These are phyloP conservation scores for Cutaneotrichosporon spelunceum DNA, from an alignment of 1,284 basidiomycete species.

Conservation along the genomic window DNA sequence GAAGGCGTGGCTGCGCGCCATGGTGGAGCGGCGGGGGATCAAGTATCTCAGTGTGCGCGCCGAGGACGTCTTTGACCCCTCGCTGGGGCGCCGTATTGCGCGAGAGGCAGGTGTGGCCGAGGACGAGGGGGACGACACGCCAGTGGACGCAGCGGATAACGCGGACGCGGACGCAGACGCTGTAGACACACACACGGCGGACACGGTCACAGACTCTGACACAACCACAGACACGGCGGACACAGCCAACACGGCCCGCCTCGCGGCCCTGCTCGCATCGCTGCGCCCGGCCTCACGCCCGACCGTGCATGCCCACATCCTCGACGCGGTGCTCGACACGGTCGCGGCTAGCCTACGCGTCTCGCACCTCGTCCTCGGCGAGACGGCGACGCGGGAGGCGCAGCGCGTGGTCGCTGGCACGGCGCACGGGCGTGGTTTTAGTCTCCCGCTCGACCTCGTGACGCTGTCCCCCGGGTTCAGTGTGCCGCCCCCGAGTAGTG, in stretches of 20 bases:
- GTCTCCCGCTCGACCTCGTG: constrained; percentile 66
- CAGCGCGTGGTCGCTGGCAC: constrained; percentile 71
- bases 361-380: constrained; percentile 76
- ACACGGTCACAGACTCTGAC: too few species aligned
- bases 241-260: constrained; percentile 51
- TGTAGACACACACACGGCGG: too few species aligned
- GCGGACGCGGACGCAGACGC: too few species aligned
- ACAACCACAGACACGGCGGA: too few species aligned
- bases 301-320: constrained; percentile 60
- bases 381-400: constrained; percentile 74
- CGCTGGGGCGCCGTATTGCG: too few species aligned
- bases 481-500: too few species aligned
- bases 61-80: constrained; percentile 44
- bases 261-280: constrained; percentile 63
- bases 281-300: constrained; percentile 75
- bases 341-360: constrained; percentile 61
- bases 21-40: constrained; percentile 28
- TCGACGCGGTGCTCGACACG: constrained; percentile 68
- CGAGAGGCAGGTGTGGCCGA: too few species aligned
- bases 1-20: constrained; percentile 24
- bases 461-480: too few species aligned
- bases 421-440: constrained; percentile 74
- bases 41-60: constrained; percentile 36
- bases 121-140: too few species aligned
- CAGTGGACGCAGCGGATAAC: background rate